Conservation (phyloP, 2,329 filamentous ascomycete species). For the Tetracladium maxilliforme region DNA sequence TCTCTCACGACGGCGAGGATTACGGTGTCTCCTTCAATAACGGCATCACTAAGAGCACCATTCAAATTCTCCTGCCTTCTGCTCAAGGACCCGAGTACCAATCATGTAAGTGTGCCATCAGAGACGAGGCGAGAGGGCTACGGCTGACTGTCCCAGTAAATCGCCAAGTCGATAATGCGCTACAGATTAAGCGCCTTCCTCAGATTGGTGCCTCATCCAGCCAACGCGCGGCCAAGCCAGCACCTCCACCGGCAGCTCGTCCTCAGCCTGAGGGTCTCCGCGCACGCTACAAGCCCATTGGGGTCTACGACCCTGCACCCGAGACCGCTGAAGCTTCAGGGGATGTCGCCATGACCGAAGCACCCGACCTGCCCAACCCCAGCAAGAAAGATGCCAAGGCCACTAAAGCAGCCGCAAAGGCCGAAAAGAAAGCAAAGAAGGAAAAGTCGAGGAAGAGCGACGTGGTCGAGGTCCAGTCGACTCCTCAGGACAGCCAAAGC, state of each 20-base stretch:
- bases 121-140: constrained; percentile 3
- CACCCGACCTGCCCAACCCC: constrained; percentile 15
- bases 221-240: constrained; percentile 23
- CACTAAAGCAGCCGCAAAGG: constrained; percentile 18
- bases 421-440: constrained; percentile 2
- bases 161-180: neutral
- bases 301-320: constrained; percentile 28
- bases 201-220: constrained; percentile 19
- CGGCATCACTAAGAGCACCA: constrained; percentile 31
- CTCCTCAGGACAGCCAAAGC: neutral
- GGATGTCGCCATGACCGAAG: constrained; percentile 27
- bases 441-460: neutral
- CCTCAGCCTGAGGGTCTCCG: constrained; percentile 54
- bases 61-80: neutral
- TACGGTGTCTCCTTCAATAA: constrained; percentile 40
- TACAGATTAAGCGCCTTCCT: constrained; percentile 26
- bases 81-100: constrained; percentile 3
- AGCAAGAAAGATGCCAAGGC: constrained; percentile 16
- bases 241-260: constrained; percentile 32
- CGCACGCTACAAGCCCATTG: constrained; percentile 53
- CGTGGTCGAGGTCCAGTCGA: neutral
- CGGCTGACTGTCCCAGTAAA: no score
- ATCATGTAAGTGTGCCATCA: constrained; percentile 2
- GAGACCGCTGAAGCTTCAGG: constrained; percentile 23
- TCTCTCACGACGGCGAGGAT: constrained; percentile 48